phyloP scores from a whole-genome alignment of 345 rosid genomes.

The Corymbia maculata region DNA sequence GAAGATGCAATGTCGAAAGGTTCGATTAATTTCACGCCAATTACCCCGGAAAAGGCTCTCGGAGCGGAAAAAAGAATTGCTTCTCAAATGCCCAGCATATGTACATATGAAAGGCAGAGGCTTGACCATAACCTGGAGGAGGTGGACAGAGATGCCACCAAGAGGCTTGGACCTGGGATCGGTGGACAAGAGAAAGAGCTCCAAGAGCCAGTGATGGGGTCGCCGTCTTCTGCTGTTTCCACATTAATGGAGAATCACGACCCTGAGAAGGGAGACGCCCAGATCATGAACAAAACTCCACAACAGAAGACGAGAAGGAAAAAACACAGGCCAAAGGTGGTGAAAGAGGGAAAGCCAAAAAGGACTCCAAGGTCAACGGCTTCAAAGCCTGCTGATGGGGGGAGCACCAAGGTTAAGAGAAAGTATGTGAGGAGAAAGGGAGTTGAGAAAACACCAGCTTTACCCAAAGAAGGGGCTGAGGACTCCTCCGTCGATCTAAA shows the following conservation, averaged over 20 bases:
- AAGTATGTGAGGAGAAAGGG: constrained; percentile 36
- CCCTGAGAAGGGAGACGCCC: constrained; percentile 14
- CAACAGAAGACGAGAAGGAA: constrained; percentile 57
- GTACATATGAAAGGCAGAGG: background rate
- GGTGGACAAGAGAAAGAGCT: constrained; percentile 6
- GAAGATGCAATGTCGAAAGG: constrained; percentile 7
- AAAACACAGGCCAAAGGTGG: constrained; percentile 84
- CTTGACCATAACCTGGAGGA: background rate
- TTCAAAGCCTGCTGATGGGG: constrained; percentile 18
- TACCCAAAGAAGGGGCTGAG: constrained; percentile 16
- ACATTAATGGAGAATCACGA: constrained; percentile 3
- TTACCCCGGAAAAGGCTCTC: constrained; percentile 43
- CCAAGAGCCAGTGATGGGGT: constrained; percentile 6
- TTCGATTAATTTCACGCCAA: constrained; percentile 24
- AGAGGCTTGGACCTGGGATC: background rate
- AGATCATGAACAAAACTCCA: constrained; percentile 36
- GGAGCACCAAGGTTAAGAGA: constrained; percentile 36
- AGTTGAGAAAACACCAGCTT: constrained; percentile 7
- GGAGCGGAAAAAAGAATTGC: constrained; percentile 1
- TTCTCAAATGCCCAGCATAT: constrained; percentile 2
- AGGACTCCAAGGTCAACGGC: constrained; percentile 23
- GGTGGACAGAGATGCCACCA: background rate
- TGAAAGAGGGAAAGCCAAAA: constrained; percentile 44
- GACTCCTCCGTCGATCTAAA: constrained; percentile 17
- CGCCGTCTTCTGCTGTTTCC: constrained; percentile 8